Evolutionary conservation across 257 asterid genomes (phyloP).

Genomic region (Plantago elongata): DNA sequence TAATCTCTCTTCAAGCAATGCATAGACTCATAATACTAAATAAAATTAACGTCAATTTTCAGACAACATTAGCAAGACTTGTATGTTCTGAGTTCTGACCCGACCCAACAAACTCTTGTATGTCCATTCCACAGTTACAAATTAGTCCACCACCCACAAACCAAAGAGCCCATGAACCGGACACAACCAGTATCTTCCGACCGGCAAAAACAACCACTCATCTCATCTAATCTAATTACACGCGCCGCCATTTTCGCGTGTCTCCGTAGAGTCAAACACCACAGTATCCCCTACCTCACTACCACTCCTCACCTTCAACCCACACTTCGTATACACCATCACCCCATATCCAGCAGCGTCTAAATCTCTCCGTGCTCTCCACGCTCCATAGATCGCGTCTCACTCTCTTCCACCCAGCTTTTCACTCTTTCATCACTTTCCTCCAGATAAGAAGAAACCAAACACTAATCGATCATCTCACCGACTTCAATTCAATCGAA

Average conservation of each 20-base stretch:
- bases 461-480: background rate
- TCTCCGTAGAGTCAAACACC: background rate
- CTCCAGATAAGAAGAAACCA: background rate
- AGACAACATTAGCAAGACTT: too few relatives aligned
- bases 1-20: too few relatives aligned
- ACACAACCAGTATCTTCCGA: background rate
- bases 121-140: too few relatives aligned
- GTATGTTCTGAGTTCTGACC: too few relatives aligned
- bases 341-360: background rate
- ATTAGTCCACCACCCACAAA: too few relatives aligned
- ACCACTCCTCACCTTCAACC: background rate
- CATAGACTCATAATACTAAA: too few relatives aligned
- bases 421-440: background rate
- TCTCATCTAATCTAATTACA: background rate
- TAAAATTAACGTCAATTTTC: too few relatives aligned
- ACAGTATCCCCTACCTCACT: background rate
- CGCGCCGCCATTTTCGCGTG: constrained; percentile 2
- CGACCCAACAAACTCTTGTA: too few relatives aligned
- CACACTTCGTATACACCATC: background rate
- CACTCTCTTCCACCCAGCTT: background rate
- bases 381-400: background rate
- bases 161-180: background rate
- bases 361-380: background rate
- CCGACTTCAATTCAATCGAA: background rate
- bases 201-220: background rate